These are phyloP conservation scores for Arabidopsis lyrata DNA, from an alignment of 441 rosid genomes.

Conservation along the genomic window DNA sequence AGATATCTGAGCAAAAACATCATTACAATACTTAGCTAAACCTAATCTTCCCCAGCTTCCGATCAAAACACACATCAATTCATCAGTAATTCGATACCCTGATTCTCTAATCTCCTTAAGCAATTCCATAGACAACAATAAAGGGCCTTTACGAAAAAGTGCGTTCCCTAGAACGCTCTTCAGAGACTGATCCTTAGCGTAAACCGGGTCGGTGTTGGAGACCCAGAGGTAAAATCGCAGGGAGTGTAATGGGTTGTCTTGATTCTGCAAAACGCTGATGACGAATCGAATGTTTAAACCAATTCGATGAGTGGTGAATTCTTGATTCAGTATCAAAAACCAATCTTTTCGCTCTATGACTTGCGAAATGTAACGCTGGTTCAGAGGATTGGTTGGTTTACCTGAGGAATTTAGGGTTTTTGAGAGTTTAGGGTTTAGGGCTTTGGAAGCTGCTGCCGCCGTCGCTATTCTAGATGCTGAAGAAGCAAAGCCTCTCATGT, in stretches of 20 bases:
- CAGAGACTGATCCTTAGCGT: conserved; percentile 62
- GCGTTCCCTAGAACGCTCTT: conserved; percentile 58
- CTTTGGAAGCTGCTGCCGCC: not conserved
- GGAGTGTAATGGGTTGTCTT: conserved; percentile 66
- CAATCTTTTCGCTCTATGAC: conserved; percentile 74
- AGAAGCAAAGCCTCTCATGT: conserved; percentile 63
- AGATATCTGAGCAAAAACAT: conserved; percentile 80
- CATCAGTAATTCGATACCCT: conserved; percentile 63
- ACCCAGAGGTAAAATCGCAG: conserved; percentile 83
- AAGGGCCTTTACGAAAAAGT: conserved; percentile 69
- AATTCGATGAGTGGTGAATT: conserved; percentile 59
- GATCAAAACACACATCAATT: conserved; percentile 74
- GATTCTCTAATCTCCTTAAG: conserved; percentile 66
- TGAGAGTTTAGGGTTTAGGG: conserved; percentile 18
- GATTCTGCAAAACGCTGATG: conserved; percentile 76
- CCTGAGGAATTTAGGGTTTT: conserved; percentile 25
- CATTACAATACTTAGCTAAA: conserved; percentile 82
- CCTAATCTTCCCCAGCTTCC: conserved; percentile 95
- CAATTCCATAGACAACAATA: conserved; percentile 72
- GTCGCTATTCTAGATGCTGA: conserved; percentile 49
- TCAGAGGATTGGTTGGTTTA: conserved; percentile 42
- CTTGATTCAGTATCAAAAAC: conserved; percentile 73
- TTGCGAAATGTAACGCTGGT: conserved; percentile 62
- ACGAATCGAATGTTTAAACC: conserved; percentile 56
- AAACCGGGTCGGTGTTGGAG: conserved; percentile 55